Percentiles rank a stretch among this genome's conserved stretches.
These are phyloP conservation scores for Podaxis sp. DNA, from an alignment of 768 basidiomycete species.

Conservation along the genomic window DNA sequence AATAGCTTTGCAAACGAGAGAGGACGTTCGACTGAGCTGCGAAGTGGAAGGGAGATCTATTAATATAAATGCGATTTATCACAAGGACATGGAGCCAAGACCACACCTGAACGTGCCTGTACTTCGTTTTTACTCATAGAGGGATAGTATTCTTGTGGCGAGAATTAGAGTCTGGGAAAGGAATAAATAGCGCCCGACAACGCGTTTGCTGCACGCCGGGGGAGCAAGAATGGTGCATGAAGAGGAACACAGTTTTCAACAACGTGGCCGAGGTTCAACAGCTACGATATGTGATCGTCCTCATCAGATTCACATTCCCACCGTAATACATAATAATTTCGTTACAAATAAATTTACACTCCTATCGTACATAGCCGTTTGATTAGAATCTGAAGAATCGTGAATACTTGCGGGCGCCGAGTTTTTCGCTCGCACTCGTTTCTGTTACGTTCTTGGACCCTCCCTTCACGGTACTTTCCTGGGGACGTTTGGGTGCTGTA, in stretches of 20 bases:
- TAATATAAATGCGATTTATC: neutral
- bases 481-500: neutral
- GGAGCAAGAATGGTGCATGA: conserved; percentile 1
- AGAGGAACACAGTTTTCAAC: neutral
- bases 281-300: neutral
- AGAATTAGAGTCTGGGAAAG: neutral
- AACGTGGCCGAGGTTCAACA: neutral
- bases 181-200: conserved; percentile 1
- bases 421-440: neutral
- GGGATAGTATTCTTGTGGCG: neutral
- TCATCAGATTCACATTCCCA: neutral
- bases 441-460: neutral
- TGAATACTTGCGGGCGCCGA: conserved; percentile 2
- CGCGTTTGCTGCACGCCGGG: conserved; percentile 11
- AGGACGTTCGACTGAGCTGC: conserved; percentile 5
- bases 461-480: neutral
- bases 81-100: neutral
- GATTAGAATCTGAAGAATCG: conserved; percentile 8
- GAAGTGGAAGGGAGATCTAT: neutral
- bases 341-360: neutral
- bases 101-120: conserved; percentile 6
- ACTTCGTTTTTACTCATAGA: conserved; percentile 1
- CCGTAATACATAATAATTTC: neutral
- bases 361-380: neutral
- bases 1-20: conserved; percentile 7